Base-by-base conservation (phyloP, 202 grass and related monocot species). In the Brachypodium distachyon region DNA sequence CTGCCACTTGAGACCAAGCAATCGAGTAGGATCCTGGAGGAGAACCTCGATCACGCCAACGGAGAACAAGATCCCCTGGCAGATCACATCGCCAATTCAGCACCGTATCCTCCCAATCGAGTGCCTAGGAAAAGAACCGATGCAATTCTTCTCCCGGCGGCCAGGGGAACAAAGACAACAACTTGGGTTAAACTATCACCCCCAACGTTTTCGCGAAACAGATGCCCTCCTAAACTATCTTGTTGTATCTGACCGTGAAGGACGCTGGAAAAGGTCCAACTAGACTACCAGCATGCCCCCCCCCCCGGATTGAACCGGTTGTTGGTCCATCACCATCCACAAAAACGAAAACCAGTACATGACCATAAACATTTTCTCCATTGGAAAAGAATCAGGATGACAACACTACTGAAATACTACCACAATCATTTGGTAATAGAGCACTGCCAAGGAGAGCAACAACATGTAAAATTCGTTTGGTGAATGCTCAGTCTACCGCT, bases 71-170 rank as follows among this genome's bases (percentile, higher is more conserved):
- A 84, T 88, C 76, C 61, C 55, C 55, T 13, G 70, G 62, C 70
- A 71, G 73, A 76, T 84, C 76, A 79, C 80, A 54, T 79, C 75
- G 67, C n/a, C n/a, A n/a, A n/a, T n/a, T 79, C 51, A 54, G 14
- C 60, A 74, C 67, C 74, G 73, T n/a, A n/a, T n/a, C n/a, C n/a
- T n/a, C 42, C 28, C 31, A 84, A 73, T 52, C 70, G 27, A 75
- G 51, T 46, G 71, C 64, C 72, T 4, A n/a, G 28, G 51, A 60
- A 42, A 69, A 29, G 12, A 59, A 47, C 67, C 36, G 47, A 51
- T 58, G 68, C 67, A 11, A 65, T 56, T 55, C 33, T 7, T 33
- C 23, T 53, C 59, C 60, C 38, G 22, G 12, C n/a, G 5, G 1
- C 18, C 33, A 60, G 12, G 12, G 37, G 21, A 22, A 39, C 34